Percentiles rank a stretch among this genome's conserved stretches.
Evolutionary conservation across 257 asterid genomes (phyloP).

Genomic region (Cordia subcordata): DNA sequence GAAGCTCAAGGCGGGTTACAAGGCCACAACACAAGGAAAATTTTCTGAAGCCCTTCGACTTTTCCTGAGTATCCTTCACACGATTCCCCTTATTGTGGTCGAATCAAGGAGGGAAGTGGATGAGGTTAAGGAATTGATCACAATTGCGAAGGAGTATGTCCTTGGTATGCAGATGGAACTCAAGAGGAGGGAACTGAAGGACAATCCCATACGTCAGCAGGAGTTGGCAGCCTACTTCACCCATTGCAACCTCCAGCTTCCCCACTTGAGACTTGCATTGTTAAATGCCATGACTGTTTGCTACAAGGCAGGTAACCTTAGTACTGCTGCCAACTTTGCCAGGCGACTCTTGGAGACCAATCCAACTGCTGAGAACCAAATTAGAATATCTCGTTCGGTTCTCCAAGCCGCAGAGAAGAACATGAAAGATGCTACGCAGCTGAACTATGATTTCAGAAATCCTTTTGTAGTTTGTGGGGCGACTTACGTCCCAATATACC

Average conservation of each 20-base stretch:
- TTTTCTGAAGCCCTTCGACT: slow-evolving; percentile 64
- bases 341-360: slow-evolving; percentile 72
- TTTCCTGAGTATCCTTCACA: slow-evolving; percentile 59
- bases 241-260: slow-evolving; percentile 70
- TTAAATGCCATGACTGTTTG: slow-evolving; percentile 59
- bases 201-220: slow-evolving; percentile 71
- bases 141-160: slow-evolving; percentile 67
- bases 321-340: slow-evolving; percentile 77
- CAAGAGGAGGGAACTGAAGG: slow-evolving; percentile 65
- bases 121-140: slow-evolving; percentile 67
- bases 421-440: slow-evolving; percentile 57
- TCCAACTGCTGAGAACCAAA: slow-evolving; percentile 59
- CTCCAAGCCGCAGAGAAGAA: slow-evolving; percentile 71
- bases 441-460: slow-evolving; percentile 81
- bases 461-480: slow-evolving; percentile 90
- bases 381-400: slow-evolving; percentile 59
- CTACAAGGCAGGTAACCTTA: slow-evolving; percentile 53
- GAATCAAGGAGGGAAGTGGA: slow-evolving; percentile 83
- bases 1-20: slow-evolving; percentile 71
- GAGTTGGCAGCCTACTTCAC: slow-evolving; percentile 94
- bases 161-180: slow-evolving; percentile 79
- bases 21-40: slow-evolving; percentile 68
- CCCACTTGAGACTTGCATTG: slow-evolving; percentile 73
- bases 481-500: slow-evolving; percentile 70
- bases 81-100: slow-evolving; percentile 70